A percentile compares a stretch with the other conserved stretches of the same genome.
These are phyloP conservation scores for Silene conica DNA, from an alignment of 148 eudicot species.

Conservation along the genomic window DNA sequence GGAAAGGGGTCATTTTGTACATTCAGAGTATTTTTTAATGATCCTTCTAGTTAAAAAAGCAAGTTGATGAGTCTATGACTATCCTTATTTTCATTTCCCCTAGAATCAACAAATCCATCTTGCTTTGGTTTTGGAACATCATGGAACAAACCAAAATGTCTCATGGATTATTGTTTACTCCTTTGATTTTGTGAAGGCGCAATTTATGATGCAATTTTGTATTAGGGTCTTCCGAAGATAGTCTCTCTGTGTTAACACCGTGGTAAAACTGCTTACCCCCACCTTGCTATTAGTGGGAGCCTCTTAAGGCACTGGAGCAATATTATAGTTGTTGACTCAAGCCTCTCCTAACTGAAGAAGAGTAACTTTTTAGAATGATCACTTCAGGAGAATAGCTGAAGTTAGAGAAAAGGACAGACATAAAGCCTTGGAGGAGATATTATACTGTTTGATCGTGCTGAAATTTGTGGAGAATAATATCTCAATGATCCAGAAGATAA, in stretches of 20 bases:
- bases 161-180: too few relatives aligned
- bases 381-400: constrained; percentile 93
- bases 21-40: too few relatives aligned
- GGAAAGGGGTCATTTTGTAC: too few relatives aligned
- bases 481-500: constrained; percentile 68
- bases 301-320: not conserved
- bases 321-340: not conserved
- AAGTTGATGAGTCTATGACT: too few relatives aligned
- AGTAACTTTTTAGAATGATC: not conserved
- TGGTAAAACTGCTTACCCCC: too few relatives aligned
- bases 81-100: too few relatives aligned
- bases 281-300: not conserved
- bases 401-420: constrained; percentile 80
- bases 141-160: too few relatives aligned
- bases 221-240: too few relatives aligned
- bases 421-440: constrained; percentile 67
- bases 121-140: too few relatives aligned
- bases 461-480: constrained; percentile 64
- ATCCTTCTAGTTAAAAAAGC: too few relatives aligned
- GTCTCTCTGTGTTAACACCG: too few relatives aligned
- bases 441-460: constrained; percentile 78
- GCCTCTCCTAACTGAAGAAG: not conserved
- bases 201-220: not conserved
- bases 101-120: too few relatives aligned
- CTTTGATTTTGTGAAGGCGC: not conserved